Evolutionary conservation across 345 rosid species (phyloP).

Genomic region (Passiflora organensis): DNA sequence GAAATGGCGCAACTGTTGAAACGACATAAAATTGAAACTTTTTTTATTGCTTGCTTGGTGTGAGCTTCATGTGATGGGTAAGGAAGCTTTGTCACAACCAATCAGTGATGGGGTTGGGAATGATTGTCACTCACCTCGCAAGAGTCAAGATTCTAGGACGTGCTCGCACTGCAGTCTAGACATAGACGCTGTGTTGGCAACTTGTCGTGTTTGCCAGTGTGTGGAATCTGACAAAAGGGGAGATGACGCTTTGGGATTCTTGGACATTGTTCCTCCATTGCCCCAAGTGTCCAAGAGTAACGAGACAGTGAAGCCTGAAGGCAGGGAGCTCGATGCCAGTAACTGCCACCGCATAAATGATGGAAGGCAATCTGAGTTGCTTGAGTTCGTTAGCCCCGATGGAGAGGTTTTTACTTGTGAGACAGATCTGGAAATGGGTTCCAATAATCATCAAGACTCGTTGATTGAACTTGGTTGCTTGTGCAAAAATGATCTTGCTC

Average conservation of each 20-base stretch:
- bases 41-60: neutral
- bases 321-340: constrained; percentile 19
- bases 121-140: constrained; percentile 34
- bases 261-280: constrained; percentile 59
- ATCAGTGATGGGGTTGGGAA: constrained; percentile 33
- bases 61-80: constrained; percentile 46
- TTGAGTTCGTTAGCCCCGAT: constrained; percentile 65
- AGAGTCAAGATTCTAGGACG: constrained; percentile 35
- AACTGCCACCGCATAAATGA: constrained; percentile 23
- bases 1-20: neutral
- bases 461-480: constrained; percentile 88
- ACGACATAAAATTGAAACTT: neutral
- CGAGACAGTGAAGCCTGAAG: constrained; percentile 27
- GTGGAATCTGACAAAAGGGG: constrained; percentile 84
- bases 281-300: constrained; percentile 27
- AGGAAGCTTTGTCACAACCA: constrained; percentile 47
- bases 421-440: constrained; percentile 72
- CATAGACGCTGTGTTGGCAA: constrained; percentile 55
- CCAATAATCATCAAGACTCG: constrained; percentile 37
- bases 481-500: constrained; percentile 83
- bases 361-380: constrained; percentile 40
- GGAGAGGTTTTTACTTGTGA: constrained; percentile 75
- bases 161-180: constrained; percentile 53
- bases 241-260: constrained; percentile 64
- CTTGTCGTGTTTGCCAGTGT: constrained; percentile 96